Percentiles rank a stretch among this genome's conserved stretches.
These are phyloP conservation scores for Saccharomycopsis fermentans DNA, from an alignment of 805 yeast species.

Conservation along the genomic window DNA sequence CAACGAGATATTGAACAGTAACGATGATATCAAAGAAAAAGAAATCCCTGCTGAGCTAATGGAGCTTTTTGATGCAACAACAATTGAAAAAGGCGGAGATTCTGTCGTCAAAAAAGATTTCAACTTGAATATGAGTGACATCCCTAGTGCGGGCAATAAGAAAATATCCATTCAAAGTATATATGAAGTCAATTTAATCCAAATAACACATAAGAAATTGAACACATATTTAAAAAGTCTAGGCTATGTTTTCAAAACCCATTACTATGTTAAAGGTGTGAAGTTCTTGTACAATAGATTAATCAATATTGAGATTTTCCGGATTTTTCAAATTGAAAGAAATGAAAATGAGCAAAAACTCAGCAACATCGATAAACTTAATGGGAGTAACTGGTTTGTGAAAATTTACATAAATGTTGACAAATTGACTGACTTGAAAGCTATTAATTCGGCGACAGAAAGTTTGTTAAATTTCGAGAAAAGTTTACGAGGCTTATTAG, in stretches of 20 bases:
- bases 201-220: slow-evolving; percentile 26
- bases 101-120: slow-evolving; percentile 28
- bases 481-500: slow-evolving; percentile 57
- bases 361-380: slow-evolving; percentile 13
- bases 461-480: slow-evolving; percentile 53
- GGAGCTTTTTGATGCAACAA: not conserved
- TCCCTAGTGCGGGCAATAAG: slow-evolving; percentile 66
- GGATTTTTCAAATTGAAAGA: slow-evolving; percentile 26
- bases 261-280: slow-evolving; percentile 51
- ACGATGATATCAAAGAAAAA: slow-evolving; percentile 4
- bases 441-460: slow-evolving; percentile 52
- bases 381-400: slow-evolving; percentile 34
- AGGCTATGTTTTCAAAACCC: slow-evolving; percentile 59
- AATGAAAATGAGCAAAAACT: slow-evolving; percentile 24
- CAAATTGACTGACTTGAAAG: slow-evolving; percentile 64
- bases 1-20: slow-evolving; percentile 13
- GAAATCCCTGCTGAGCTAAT: not conserved
- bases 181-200: slow-evolving; percentile 37
- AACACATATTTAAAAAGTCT: slow-evolving; percentile 41
- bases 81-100: not conserved
- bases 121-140: slow-evolving; percentile 59
- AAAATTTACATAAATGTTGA: slow-evolving; percentile 64
- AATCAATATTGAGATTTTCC: slow-evolving; percentile 49
- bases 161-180: slow-evolving; percentile 58
- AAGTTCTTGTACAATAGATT: slow-evolving; percentile 49